A percentile compares a stretch with the other conserved stretches of the same genome.
phyloP scores from a whole-genome alignment of 2,329 filamentous ascomycete genomes.

The Emydomyces testavorans region DNA sequence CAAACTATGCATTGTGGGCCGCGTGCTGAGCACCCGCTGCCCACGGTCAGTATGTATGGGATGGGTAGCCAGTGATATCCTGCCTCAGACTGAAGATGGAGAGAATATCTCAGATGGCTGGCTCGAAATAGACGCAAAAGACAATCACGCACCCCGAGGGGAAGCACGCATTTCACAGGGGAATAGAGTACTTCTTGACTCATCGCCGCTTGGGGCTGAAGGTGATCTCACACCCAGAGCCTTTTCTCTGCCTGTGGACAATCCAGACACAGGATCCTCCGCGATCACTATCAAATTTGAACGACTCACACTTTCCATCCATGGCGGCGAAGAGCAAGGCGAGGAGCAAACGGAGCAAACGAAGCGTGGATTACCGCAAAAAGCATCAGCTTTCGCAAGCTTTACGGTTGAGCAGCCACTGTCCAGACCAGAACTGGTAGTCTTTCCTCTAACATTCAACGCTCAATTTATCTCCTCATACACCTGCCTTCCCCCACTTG shows the following conservation, averaged over 20 bases:
- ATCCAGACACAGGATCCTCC: constrained; percentile 16
- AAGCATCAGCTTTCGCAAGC: constrained; percentile 19
- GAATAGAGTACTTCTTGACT: constrained; percentile 29
- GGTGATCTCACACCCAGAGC: constrained; percentile 29
- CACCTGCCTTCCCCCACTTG: constrained; percentile 40
- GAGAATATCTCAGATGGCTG: constrained; percentile 35
- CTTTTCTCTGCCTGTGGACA: constrained; percentile 32
- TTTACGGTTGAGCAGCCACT: constrained; percentile 21
- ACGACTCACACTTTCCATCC: constrained; percentile 17
- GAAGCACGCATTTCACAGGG: constrained; percentile 37
- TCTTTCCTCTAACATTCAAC: constrained; percentile 39
- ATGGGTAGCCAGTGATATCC: constrained; percentile 39
- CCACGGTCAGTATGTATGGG: constrained; percentile 44
- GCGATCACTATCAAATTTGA: constrained; percentile 13
- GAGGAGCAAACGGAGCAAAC: constrained; percentile 13
- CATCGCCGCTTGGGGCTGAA: constrained; percentile 30
- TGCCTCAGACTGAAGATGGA: constrained; percentile 29
- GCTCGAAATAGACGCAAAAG: constrained; percentile 38
- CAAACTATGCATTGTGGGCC: constrained; percentile 44
- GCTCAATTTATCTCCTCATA: constrained; percentile 45
- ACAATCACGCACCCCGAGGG: constrained; percentile 14
- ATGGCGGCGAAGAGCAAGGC: constrained; percentile 13
- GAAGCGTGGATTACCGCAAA: constrained; percentile 18
- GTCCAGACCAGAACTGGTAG: constrained; percentile 18
- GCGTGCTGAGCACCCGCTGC: constrained; percentile 39